Evolutionary conservation across 2,329 filamentous ascomycete genomes (phyloP).

Genomic region (Sporothrix phasma): DNA sequence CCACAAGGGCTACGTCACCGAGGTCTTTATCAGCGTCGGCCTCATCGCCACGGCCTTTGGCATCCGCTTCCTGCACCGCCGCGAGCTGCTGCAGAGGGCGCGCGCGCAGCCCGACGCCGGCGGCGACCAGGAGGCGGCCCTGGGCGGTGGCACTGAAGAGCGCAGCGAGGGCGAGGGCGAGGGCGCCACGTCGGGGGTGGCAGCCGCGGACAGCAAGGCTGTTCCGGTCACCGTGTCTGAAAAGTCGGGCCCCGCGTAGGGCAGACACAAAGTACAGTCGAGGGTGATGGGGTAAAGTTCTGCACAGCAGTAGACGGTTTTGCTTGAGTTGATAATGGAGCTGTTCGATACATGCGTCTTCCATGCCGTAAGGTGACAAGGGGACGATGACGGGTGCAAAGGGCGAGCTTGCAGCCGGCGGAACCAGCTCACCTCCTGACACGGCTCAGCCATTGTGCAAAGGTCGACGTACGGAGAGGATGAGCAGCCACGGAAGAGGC

Average conservation of each 20-base stretch:
- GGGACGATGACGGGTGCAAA: too few species aligned
- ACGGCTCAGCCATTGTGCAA: too few species aligned
- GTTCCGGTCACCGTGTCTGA: not conserved
- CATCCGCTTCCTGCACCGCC: constrained; percentile 36
- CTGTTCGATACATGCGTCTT: too few species aligned
- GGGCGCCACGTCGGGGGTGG: not conserved
- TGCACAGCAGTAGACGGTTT: too few species aligned
- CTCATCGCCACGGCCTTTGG: constrained; percentile 42
- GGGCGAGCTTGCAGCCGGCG: too few species aligned
- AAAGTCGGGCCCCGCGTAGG: not conserved
- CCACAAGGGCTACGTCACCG: constrained; percentile 50
- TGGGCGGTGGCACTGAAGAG: not conserved
- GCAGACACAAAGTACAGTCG: not conserved
- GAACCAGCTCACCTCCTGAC: too few species aligned
- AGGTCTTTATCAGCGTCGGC: constrained; percentile 36
- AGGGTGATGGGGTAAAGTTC: not conserved
- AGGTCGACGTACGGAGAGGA: too few species aligned
- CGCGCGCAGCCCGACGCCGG: not conserved
- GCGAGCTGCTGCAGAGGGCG: constrained; percentile 25
- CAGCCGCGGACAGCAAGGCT: not conserved
- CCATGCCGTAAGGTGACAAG: too few species aligned
- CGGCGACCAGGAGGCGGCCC: constrained; percentile 3
- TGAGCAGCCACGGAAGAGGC: too few species aligned
- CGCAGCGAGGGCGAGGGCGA: not conserved
- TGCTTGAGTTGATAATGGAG: too few species aligned